Conservation (phyloP, 129 eudicot species). For the Escallonia rubra region DNA sequence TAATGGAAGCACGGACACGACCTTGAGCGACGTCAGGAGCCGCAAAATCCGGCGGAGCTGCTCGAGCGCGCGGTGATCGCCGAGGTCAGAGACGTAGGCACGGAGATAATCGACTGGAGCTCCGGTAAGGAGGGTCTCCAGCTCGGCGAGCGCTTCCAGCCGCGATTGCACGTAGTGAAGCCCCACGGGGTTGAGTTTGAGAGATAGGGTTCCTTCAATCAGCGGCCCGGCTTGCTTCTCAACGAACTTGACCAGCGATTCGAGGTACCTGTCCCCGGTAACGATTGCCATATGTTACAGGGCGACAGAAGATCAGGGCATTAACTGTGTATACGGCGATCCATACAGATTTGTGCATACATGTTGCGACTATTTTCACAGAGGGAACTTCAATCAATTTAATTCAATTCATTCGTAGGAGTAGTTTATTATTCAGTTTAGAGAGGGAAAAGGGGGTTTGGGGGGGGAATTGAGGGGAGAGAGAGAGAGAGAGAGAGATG, state of each 20-base stretch:
- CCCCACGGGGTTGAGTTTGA: conserved; percentile 78
- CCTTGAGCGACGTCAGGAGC: conserved; percentile 60
- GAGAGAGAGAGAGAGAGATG: conserved; percentile 19
- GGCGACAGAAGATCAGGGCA: not conserved
- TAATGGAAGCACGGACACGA: conserved; percentile 54
- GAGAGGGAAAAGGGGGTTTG: not conserved
- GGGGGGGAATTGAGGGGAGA: conserved; percentile 29
- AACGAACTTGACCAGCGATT: conserved; percentile 75
- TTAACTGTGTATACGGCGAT: not conserved
- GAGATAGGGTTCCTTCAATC: conserved; percentile 64
- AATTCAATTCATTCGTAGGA: not conserved
- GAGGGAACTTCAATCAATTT: not conserved
- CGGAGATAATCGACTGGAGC: conserved; percentile 92
- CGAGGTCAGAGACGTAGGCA: conserved; percentile 85
- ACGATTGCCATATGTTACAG: conserved; percentile 38
- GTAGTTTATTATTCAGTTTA: not conserved
- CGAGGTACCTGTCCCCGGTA: conserved; percentile 87
- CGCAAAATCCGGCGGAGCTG: conserved; percentile 76
- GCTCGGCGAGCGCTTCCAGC: conserved; percentile 75
- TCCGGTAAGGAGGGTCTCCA: conserved; percentile 68
- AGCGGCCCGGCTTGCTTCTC: conserved; percentile 59
- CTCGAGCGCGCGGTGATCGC: conserved; percentile 92
- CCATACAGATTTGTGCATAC: not conserved
- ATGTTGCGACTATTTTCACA: conserved; percentile 11
- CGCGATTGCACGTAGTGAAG: conserved; percentile 85